Base-by-base conservation (phyloP, 2,329 filamentous ascomycete genomes). In the Monilinia polystroma region DNA sequence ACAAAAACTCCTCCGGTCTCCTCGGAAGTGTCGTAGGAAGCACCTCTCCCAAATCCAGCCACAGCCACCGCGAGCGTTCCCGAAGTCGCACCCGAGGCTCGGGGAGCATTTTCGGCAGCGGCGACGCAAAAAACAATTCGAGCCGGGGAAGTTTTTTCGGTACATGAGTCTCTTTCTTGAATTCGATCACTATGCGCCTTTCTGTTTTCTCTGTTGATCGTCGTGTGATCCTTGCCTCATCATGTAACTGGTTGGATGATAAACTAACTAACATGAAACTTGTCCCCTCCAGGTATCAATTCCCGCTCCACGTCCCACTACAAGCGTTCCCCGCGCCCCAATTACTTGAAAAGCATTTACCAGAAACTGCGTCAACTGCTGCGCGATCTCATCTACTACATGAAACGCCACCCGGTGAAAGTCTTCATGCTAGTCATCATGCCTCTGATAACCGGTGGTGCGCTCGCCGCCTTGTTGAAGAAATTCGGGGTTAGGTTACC, bases 351-450 rank as follows among this genome's bases (percentile, higher is more conserved):
- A 66, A 87, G 89, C 72, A 83, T 92, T 57, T 84, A 92, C 77
- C 85, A 86, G 78, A 89, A 92, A 74, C 85, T 97, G 68, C 90
- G 89, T 76, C 87, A 90, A 54, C 85, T 97, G 69, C 80, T 97
- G 67, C 90, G 90, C 74, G 89, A 96, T 76, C 87, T 97, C 11
- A 83, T 90, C 77, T 86, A 89, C 77, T 96, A 94, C 80, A 90
- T 91, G 74, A 90, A 91, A 76, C 84, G 87, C 49, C 90, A 97
- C 80, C 94, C 93, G 0, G 80, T 92, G 76, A 96, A 96, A 80
- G 91, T 96, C 58, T 91, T 97, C 81, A 83, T 91, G 82, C 85
- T 93, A 69, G 89, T 97, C 70, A 85, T 97, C 74, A 87, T 97
- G 85, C 94, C 94, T 12, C 83, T 98, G 67, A 81, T 97, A 74